phyloP scores from a whole-genome alignment of 345 rosid species.

The Heritiera fomes region DNA sequence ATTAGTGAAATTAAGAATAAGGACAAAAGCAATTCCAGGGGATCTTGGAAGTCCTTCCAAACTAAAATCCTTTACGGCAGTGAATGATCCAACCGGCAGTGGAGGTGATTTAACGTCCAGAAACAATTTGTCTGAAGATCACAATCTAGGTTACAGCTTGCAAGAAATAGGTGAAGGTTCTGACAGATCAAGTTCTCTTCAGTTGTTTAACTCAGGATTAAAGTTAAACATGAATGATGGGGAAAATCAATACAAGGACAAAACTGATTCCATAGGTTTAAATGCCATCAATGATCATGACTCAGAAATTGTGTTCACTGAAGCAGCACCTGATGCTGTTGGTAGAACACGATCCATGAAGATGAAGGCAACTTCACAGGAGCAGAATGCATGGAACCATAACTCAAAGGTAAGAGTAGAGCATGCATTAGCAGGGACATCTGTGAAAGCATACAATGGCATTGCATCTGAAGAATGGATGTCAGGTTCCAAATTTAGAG shows the following conservation, averaged over 20 bases:
- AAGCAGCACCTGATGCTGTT: conserved; percentile 47
- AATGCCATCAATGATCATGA: conserved; percentile 31
- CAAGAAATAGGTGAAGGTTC: conserved; percentile 31
- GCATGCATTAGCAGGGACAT: conserved; percentile 42
- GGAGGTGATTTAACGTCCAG: conserved; percentile 32
- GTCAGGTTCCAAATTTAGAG: conserved; percentile 53
- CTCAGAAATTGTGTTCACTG: conserved; percentile 35
- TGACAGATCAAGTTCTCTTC: conserved; percentile 31
- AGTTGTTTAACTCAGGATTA: conserved; percentile 24
- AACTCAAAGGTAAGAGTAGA: conserved; percentile 38
- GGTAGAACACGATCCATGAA: conserved; percentile 70
- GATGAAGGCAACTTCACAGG: conserved; percentile 52
- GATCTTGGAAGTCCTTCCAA: conserved; percentile 40
- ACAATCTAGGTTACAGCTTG: conserved; percentile 21
- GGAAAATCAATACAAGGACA: conserved; percentile 22
- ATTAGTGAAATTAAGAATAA: conserved; percentile 56
- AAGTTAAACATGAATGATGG: conserved; percentile 21
- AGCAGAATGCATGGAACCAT: conserved; percentile 35
- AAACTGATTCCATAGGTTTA: conserved; percentile 28
- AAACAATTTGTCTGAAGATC: conserved; percentile 17
- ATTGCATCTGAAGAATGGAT: conserved; percentile 60
- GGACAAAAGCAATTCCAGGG: conserved; percentile 40
- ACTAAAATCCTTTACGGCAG: conserved; percentile 35
- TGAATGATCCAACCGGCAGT: conserved; percentile 34
- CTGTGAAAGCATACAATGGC: conserved; percentile 35